Conservation (phyloP, 108 stramenopile genomes). For the Cylindrotheca closterium region DNA sequence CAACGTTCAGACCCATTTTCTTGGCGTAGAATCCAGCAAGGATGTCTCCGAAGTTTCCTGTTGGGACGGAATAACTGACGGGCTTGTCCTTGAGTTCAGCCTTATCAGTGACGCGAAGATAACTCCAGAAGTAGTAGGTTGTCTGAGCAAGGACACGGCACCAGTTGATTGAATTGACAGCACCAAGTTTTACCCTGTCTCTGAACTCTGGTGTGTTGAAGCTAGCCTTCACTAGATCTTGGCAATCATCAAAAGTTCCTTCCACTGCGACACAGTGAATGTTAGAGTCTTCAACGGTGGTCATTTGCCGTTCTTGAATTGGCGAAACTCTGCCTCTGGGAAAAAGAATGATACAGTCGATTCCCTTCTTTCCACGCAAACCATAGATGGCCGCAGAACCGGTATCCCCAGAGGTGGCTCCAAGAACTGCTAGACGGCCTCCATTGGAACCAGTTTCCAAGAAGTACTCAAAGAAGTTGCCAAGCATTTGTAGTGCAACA, state of each 20-base stretch:
- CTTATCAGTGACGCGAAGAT: conserved; percentile 87
- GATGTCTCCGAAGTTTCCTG: conserved; percentile 99
- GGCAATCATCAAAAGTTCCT: conserved; percentile 98
- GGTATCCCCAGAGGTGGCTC: conserved; percentile 95
- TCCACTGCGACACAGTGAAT: conserved; percentile 94
- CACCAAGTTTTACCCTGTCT: conserved; percentile 90
- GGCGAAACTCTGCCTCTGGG: conserved; percentile 93
- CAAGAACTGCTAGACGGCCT: conserved; percentile 90
- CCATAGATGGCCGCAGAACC: conserved; percentile 98
- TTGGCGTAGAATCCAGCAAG: conserved; percentile 98
- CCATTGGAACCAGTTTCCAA: conserved; percentile 86
- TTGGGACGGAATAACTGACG: conserved; percentile 93
- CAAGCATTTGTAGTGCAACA: conserved; percentile 98
- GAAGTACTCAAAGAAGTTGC: conserved; percentile 99
- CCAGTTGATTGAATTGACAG: conserved; percentile 99
- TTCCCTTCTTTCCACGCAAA: conserved; percentile 95
- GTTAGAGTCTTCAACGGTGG: conserved; percentile 93
- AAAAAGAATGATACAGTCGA: conserved; percentile 97
- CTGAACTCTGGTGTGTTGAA: conserved; percentile 91
- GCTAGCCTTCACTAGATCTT: conserved; percentile 97
- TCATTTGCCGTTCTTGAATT: conserved; percentile 99
- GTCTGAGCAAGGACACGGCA: conserved; percentile 98
- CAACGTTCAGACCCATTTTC: conserved; percentile 97
- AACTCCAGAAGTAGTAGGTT: conserved; percentile 98
- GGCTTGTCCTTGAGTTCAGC: conserved; percentile 32